These are phyloP conservation scores for Schwanniomyces polymorphus DNA, from an alignment of 805 yeast species.

Conservation along the genomic window DNA sequence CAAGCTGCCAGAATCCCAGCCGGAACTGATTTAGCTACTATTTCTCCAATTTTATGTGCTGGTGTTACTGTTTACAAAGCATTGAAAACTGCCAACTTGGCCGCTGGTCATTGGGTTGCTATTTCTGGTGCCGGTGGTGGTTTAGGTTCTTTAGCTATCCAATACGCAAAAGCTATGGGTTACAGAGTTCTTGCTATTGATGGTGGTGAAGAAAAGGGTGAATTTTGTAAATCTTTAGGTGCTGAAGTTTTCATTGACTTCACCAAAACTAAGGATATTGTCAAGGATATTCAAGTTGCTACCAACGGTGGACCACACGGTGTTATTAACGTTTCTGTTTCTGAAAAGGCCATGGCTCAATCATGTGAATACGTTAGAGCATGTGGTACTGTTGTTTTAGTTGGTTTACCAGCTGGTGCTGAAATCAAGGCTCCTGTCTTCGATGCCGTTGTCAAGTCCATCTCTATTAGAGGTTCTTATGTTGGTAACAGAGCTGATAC, in stretches of 20 bases:
- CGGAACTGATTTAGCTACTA: slow-evolving; percentile 54
- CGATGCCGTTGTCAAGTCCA: slow-evolving; percentile 39
- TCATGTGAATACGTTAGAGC: slow-evolving; percentile 42
- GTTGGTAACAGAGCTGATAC: slow-evolving; percentile 49
- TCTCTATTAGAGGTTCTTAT: slow-evolving; percentile 41
- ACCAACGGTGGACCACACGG: slow-evolving; percentile 65
- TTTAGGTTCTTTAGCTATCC: slow-evolving; percentile 72
- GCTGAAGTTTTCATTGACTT: slow-evolving; percentile 65
- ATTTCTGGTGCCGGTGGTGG: slow-evolving; percentile 85
- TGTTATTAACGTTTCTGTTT: slow-evolving; percentile 49
- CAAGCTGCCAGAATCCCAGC: slow-evolving; percentile 61
- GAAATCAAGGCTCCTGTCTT: slow-evolving; percentile 39
- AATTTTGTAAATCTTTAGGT: slow-evolving; percentile 53
- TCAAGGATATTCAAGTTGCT: slow-evolving; percentile 41
- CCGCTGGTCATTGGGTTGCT: slow-evolving; percentile 72
- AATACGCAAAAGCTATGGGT: slow-evolving; percentile 78
- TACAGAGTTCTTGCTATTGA: slow-evolving; percentile 66
- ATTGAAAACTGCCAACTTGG: slow-evolving; percentile 54
- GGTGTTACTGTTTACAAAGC: slow-evolving; percentile 72
- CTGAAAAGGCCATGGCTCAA: slow-evolving; percentile 50
- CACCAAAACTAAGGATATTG: slow-evolving; percentile 50
- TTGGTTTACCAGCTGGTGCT: slow-evolving; percentile 48
- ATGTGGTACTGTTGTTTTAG: slow-evolving; percentile 43
- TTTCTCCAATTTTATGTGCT: slow-evolving; percentile 66
- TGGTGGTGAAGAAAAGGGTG: slow-evolving; percentile 72